Base-by-base conservation (phyloP, 2,329 filamentous ascomycete genomes). In the Colletotrichum camelliae region DNA sequence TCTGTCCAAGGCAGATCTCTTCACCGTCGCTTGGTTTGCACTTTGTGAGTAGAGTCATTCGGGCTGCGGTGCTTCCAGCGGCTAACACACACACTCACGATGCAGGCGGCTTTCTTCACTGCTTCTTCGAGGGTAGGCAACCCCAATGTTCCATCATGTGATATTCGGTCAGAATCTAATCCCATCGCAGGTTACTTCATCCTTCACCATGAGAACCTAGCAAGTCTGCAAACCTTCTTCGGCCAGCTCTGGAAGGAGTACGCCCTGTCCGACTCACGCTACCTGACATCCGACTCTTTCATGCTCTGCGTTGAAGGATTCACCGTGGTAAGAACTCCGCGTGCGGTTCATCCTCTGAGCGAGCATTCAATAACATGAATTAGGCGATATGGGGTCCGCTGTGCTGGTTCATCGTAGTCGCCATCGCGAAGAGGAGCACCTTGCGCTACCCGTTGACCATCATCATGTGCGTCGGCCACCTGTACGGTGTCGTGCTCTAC, bases 221-320 rank as follows among this genome's bases (percentile, higher is more conserved):
- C 92, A 0, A 87, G 90, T 13, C 91, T 91, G 75, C 93, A 95
- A 82, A 92, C 93, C 70, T 85, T 97, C 9, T 93, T 96, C 72
- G 95, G 93, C 4, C 95, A 98, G 86, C 88, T 98, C 60, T 98
- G 96, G 96, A 98, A 98, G 82, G 96, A 98, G 84, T 98, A 98
- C 83, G 90, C 94, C 4, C 89, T 96, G 39, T 96, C 94, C 4
- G 96, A 98, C 85, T 97, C 95, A 70, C 90, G 96, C 58, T 98
- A 98, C 81, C 87, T 98, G 79, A 96, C 93, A 4, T 92, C 93
- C 21, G 94, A 97, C 81, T 90, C 93, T 2, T 96, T 98, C 80
- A 95, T 97, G 79, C 87, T 98, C n/a, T 96, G 94, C 83, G 93
- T 98, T 84, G 96, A 98, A 88, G 92, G 90, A 21, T 91, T 98